Evolutionary conservation across 768 basidiomycete genomes (phyloP).

Genomic region (Russula vinacea): DNA sequence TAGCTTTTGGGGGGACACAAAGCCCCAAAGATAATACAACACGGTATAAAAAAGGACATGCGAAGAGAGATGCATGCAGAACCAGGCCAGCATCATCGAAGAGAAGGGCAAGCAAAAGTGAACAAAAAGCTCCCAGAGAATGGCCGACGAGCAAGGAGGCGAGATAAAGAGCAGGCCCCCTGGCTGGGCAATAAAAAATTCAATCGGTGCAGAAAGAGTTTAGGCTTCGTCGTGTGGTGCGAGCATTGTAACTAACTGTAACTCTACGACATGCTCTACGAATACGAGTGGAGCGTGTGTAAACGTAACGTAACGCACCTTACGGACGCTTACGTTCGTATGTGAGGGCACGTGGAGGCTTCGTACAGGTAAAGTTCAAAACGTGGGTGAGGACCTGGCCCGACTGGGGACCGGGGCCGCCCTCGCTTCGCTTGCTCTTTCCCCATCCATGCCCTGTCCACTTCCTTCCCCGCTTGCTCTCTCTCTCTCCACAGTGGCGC

Average conservation of each 20-base stretch:
- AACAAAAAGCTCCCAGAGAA: not conserved
- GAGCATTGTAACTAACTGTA: not conserved
- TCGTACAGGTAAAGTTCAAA: conserved; percentile 2
- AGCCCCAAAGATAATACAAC: not conserved
- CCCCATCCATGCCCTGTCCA: too few relatives aligned
- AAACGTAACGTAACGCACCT: not conserved
- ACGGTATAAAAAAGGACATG: conserved; percentile 2
- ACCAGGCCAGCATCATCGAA: not conserved
- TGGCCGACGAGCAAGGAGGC: conserved; percentile 19
- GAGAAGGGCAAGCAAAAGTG: not conserved
- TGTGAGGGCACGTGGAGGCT: not conserved
- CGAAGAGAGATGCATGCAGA: not conserved
- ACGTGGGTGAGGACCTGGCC: not conserved
- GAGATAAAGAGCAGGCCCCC: not conserved
- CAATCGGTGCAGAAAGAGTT: not conserved
- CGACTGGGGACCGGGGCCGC: too few relatives aligned
- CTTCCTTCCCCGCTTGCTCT: too few relatives aligned
- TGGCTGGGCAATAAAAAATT: not conserved
- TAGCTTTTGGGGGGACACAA: not conserved
- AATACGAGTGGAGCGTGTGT: not conserved
- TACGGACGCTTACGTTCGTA: not conserved
- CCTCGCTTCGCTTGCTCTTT: too few relatives aligned
- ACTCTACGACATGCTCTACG: not conserved
- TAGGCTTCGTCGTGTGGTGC: conserved; percentile 13
- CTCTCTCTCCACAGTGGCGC: too few relatives aligned